Percentiles rank a stretch among this genome's conserved stretches.
Evolutionary conservation across 192 early-diverging fungal genomes (phyloP).

Genomic region (Podila epicladia): DNA sequence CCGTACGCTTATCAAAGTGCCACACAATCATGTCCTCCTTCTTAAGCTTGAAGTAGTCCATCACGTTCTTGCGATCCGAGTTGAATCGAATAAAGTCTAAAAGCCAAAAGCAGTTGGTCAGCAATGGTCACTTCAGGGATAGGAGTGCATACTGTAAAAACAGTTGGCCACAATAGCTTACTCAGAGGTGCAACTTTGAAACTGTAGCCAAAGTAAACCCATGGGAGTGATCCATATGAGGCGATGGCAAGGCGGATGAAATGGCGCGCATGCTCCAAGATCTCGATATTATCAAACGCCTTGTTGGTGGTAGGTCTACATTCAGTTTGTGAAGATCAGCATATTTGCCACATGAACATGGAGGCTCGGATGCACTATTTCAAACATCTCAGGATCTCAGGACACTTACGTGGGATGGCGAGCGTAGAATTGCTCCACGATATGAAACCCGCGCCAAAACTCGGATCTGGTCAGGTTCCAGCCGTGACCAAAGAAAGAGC

Average conservation of each 20-base stretch:
- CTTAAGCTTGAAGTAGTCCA: slow-evolving; percentile 53
- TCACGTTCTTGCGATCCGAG: slow-evolving; percentile 51
- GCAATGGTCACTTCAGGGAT: not conserved
- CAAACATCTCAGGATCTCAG: slow-evolving; percentile 1
- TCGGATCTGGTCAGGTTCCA: slow-evolving; percentile 50
- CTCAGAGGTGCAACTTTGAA: slow-evolving; percentile 47
- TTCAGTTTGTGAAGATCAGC: too few relatives aligned
- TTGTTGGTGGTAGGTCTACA: slow-evolving; percentile 45
- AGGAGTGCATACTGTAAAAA: not conserved
- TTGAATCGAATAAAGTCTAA: slow-evolving; percentile 53
- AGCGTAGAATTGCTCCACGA: slow-evolving; percentile 50
- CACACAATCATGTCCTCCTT: slow-evolving; percentile 56
- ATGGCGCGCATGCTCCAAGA: slow-evolving; percentile 41
- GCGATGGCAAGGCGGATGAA: slow-evolving; percentile 55
- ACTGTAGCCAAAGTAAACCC: slow-evolving; percentile 51
- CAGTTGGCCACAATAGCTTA: slow-evolving; percentile 2
- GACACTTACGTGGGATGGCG: slow-evolving; percentile 44
- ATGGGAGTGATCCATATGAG: slow-evolving; percentile 45
- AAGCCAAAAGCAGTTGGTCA: not conserved
- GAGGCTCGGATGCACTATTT: not conserved
- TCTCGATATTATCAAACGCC: slow-evolving; percentile 35
- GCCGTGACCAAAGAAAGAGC: slow-evolving; percentile 54
- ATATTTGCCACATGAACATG: not conserved
- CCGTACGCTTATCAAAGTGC: slow-evolving; percentile 52
- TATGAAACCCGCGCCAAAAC: slow-evolving; percentile 50